Evolutionary conservation across 2,329 filamentous ascomycete genomes (phyloP).

Genomic region (Cordyceps pruinosa): DNA sequence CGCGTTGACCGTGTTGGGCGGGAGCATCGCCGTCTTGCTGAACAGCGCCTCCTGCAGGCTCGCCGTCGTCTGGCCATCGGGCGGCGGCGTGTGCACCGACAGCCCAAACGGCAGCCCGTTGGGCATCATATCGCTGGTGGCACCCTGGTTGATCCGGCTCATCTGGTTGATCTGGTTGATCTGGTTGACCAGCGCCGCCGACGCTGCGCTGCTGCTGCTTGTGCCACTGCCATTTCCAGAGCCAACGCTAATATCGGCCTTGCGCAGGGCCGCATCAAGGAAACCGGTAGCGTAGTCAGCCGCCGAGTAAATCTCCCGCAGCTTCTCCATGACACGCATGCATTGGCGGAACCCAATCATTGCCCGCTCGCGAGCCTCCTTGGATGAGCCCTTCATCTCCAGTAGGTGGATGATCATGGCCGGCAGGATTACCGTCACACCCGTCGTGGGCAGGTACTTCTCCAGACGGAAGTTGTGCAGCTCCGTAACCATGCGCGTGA

Average conservation of each 20-base stretch:
- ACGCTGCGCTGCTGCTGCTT: background rate
- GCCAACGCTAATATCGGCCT: conserved; percentile 69
- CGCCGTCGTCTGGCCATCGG: conserved; percentile 35
- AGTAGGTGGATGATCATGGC: conserved; percentile 91
- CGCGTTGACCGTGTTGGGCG: conserved; percentile 32
- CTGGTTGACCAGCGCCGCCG: conserved; percentile 19
- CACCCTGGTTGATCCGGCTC: background rate
- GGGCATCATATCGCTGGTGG: conserved; percentile 27
- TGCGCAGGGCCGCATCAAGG: conserved; percentile 83
- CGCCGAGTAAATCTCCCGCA: conserved; percentile 84
- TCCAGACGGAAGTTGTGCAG: conserved; percentile 68
- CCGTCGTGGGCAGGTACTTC: conserved; percentile 76
- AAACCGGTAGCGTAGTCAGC: conserved; percentile 96
- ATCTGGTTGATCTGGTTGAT: background rate
- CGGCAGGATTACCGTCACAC: conserved; percentile 83
- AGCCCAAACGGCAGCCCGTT: conserved; percentile 30
- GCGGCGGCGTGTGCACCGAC: conserved; percentile 44
- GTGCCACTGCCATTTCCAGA: background rate
- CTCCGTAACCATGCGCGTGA: conserved; percentile 75
- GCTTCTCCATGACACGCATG: conserved; percentile 82
- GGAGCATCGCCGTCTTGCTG: conserved; percentile 28
- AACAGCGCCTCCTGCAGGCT: conserved; percentile 30
- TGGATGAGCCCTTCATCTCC: conserved; percentile 79
- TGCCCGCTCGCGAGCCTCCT: conserved; percentile 63
- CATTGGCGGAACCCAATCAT: conserved; percentile 81